Percentiles rank a stretch among this genome's conserved stretches.
These are phyloP conservation scores for Russula foetens DNA, from an alignment of 768 basidiomycete genomes.

Conservation along the genomic window DNA sequence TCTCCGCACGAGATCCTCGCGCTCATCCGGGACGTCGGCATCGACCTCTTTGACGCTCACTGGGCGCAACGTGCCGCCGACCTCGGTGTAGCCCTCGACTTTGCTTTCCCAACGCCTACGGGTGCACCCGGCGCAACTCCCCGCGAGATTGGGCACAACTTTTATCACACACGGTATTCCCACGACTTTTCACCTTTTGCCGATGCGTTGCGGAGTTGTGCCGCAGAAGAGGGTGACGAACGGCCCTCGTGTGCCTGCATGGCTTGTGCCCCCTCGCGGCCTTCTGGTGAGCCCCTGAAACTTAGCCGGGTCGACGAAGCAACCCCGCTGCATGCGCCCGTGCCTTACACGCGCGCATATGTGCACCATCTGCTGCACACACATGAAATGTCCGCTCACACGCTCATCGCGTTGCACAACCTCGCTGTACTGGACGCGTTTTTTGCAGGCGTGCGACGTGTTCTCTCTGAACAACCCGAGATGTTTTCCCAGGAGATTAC, in stretches of 20 bases:
- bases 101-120: constrained; percentile 49
- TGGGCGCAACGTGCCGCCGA: constrained; percentile 67
- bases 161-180: constrained; percentile 52
- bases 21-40: constrained; percentile 53
- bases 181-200: constrained; percentile 54
- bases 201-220: constrained; percentile 34
- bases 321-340: constrained; percentile 29
- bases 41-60: constrained; percentile 68
- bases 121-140: constrained; percentile 17
- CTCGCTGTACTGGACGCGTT: constrained; percentile 58
- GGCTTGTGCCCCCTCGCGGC: constrained; percentile 25
- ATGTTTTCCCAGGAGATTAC: constrained; percentile 40
- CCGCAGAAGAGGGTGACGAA: constrained; percentile 32
- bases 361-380: constrained; percentile 80
- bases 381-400: constrained; percentile 84
- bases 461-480: constrained; percentile 21
- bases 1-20: constrained; percentile 73
- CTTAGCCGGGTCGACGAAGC: constrained; percentile 20
- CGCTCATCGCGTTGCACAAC: constrained; percentile 71
- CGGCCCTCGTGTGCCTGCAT: constrained; percentile 23
- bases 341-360: constrained; percentile 49
- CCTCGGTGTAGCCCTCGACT: constrained; percentile 71
- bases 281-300: constrained; percentile 7
- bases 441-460: constrained; percentile 46
- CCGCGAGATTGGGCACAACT: constrained; percentile 58